Evolutionary conservation across 2,329 filamentous ascomycete species (phyloP).

Genomic region (Metarhizium sp.): DNA sequence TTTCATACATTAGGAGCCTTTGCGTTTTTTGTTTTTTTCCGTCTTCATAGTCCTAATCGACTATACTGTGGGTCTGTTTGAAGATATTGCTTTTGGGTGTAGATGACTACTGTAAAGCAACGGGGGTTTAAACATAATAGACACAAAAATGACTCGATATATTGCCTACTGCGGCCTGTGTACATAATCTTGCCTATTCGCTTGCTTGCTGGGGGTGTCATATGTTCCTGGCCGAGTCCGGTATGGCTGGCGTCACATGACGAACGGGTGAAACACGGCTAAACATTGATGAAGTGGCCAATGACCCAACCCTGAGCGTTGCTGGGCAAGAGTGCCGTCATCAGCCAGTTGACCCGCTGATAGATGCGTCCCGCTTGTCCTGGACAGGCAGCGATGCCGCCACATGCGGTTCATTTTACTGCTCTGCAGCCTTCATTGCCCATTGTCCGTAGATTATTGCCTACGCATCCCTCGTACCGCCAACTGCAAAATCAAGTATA

Average conservation of each 20-base stretch:
- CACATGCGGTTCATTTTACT: not conserved
- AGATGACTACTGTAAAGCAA: conserved; percentile 1
- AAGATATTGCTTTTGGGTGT: conserved; percentile 3
- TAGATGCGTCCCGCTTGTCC: not conserved
- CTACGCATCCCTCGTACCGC: not conserved
- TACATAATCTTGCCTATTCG: not conserved
- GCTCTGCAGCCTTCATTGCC: not conserved
- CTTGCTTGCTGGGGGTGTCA: no score
- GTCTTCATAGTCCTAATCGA: not conserved
- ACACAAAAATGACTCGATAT: not conserved
- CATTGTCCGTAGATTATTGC: not conserved
- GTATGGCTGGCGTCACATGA: conserved; percentile 21
- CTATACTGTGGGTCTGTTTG: not conserved
- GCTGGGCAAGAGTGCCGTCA: not conserved
- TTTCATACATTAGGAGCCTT: not conserved
- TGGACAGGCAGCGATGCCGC: not conserved
- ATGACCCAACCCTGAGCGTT: conserved; percentile 1
- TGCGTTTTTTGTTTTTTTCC: not conserved
- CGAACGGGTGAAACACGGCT: conserved; percentile 17
- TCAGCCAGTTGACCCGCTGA: not conserved
- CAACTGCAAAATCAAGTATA: not conserved
- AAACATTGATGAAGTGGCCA: conserved; percentile 7
- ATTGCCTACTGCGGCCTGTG: not conserved
- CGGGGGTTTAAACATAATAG: not conserved
- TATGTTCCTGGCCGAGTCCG: no score